Evolutionary conservation across 495 filamentous ascomycete species (phyloP), one percentile per base, ranked within the genome.

Genomic region (Talaromyces nanjingensis): DNA sequence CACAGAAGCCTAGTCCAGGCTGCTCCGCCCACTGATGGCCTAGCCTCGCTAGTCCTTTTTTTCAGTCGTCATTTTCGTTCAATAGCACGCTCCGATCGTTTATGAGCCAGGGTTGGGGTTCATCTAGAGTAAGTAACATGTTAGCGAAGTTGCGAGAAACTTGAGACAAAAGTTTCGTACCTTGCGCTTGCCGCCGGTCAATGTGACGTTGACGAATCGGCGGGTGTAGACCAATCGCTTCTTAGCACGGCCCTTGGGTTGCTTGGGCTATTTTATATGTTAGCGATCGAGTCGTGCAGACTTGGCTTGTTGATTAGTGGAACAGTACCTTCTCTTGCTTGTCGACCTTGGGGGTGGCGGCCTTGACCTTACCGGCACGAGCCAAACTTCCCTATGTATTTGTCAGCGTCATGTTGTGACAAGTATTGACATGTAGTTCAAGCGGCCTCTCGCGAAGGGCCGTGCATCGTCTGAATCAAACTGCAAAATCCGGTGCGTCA

Each of bases 171-270:
- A 22, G 11, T 39, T 56, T 47, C 34, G 47, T 77, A 96, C 92
- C 93, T 98, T 98, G 80, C 94, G 85, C 93, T 99, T 99, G 79
- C 94, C 94, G 79, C 94, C 94, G 64, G 94, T 97, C 86, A 97
- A 84, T 71, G 92, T 96, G 75, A 99, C 93, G 84, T 98, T 99
- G 69, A 99, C 96, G 86, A 99, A 99, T 70, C 94, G 92, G 77
- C 94, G 90, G 70, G 92, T 98, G 85, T 99, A 98, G 68, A 83
- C 85, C 71, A 97, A 88, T 72, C 94, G 88, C 92, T 98, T 99
- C 88, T 93, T 93, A 69, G 94, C 94, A 71, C 94, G 92, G 76
- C 94, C 94, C 87, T 99, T 98, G 76, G 94, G 94, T 69, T 83
- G 71, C 78, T 81, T 81, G 67, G 72, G 70, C 77, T 81, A 77